phyloP scores from a whole-genome alignment of 495 filamentous ascomycete genomes.

The Schizothecium vesticola region DNA sequence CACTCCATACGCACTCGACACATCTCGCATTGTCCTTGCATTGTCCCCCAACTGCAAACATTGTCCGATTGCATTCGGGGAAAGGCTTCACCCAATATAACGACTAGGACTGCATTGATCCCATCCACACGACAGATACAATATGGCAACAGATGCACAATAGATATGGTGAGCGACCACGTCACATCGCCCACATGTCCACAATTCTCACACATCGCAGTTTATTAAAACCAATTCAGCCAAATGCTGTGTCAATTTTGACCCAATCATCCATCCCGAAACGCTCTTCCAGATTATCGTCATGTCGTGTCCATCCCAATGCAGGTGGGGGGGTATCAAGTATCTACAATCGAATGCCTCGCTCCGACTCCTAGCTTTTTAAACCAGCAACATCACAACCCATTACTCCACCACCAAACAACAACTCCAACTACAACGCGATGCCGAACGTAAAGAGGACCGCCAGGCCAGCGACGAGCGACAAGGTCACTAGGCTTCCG shows the following conservation, averaged over 20 bases:
- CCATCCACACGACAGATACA: background rate
- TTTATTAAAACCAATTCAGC: background rate
- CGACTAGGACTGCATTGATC: background rate
- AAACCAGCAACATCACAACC: background rate
- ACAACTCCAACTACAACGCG: conserved; percentile 12
- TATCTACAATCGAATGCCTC: background rate
- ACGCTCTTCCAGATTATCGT: background rate
- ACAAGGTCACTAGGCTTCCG: conserved; percentile 35
- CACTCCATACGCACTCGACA: background rate
- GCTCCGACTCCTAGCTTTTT: background rate
- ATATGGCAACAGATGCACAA: background rate
- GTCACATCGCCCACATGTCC: background rate
- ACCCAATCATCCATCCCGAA: background rate
- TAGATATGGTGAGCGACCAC: background rate
- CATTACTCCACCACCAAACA: background rate
- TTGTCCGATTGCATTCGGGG: background rate
- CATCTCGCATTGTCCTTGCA: background rate
- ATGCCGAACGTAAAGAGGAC: conserved; percentile 43
- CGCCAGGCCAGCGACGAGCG: conserved; percentile 49
- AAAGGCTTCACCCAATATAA: background rate
- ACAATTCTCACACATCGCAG: background rate
- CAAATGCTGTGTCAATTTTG: background rate
- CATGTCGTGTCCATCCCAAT: background rate
- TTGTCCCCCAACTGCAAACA: background rate
- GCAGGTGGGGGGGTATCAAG: background rate